Base-by-base conservation (phyloP, 305 asterid genomes). In the Andrographis paniculata region DNA sequence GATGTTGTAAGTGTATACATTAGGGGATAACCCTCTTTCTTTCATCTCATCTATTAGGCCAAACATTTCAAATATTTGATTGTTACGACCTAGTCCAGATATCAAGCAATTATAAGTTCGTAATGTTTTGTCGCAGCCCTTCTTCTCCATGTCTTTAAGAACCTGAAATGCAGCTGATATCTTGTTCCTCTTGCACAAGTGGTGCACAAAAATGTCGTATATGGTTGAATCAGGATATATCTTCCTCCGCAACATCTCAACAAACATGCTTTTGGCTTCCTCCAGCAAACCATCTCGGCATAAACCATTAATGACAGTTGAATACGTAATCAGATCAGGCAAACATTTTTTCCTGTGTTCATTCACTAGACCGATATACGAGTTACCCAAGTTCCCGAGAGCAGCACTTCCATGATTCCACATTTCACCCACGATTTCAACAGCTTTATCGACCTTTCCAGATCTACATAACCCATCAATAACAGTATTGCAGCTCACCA, bases 361-460 rank as follows among this genome's bases (percentile, higher is more conserved):
- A 61, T 82, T 86, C 19, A 84, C 85, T 33, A 82, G 73, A 63
- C 89, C 86, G 51, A 79, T 82, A 62, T 79, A 79, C 17, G 78
- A 78, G 67, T 80, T 85, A 45, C 94, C 95, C 50, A 89, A 55
- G 75, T 73, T 60, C 27, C 98, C 95, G 45, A 84, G 89, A 56
- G 93, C 82, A 55, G 87, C 86, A 74, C 85, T 89, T 69, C 97
- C 95, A 44, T 76, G 93, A 69, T 47, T 74, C 97, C 97, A 89
- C 94, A 89, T 80, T 55, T 82, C 84, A 53, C 69, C 57, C 58
- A 67, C 82, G 49, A 82, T 85, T 56, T 76, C 86, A 74, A 74
- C 80, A 46, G 97, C 97, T 69, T 76, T 84, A 61, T 85, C 93
- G 38, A 88, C 76, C 53, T 80, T 72, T 56, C 93, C 86, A 21